Evolutionary conservation across 768 basidiomycete species (phyloP).

Genomic region (Pluteus cervinus): DNA sequence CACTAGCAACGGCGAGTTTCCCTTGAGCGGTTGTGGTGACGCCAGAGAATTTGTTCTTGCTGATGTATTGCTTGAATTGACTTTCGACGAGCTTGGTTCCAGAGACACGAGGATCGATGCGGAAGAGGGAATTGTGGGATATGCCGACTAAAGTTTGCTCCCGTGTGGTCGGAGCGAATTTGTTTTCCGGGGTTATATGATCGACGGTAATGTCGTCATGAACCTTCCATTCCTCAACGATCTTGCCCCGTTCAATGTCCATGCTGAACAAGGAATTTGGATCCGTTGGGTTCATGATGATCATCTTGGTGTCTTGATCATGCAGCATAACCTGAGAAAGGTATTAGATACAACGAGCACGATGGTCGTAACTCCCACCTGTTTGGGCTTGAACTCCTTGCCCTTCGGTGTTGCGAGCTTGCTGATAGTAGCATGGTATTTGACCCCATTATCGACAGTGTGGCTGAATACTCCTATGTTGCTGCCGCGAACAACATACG

Average conservation of each 20-base stretch:
- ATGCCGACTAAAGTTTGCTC: conserved; percentile 92
- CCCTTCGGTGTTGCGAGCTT: conserved; percentile 77
- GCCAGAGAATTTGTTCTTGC: conserved; percentile 94
- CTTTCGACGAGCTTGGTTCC: conserved; percentile 92
- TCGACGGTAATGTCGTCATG: conserved; percentile 82
- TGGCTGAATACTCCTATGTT: conserved; percentile 90
- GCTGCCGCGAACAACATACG: conserved; percentile 88
- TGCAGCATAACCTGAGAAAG: conserved; percentile 83
- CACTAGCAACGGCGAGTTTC: conserved; percentile 87
- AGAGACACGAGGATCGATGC: conserved; percentile 91
- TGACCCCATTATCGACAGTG: conserved; percentile 60
- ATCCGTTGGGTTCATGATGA: conserved; percentile 79
- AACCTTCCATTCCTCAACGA: conserved; percentile 99
- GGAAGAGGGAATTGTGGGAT: conserved; percentile 94
- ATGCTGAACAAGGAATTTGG: conserved; percentile 81
- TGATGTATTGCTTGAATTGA: conserved; percentile 93
- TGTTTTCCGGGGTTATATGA: conserved; percentile 88
- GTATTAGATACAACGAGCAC: conserved; percentile 7
- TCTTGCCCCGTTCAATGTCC: conserved; percentile 92
- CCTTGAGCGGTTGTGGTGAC: conserved; percentile 84
- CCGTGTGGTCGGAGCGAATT: conserved; percentile 89
- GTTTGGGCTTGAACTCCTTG: conserved; percentile 77
- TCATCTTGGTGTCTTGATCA: conserved; percentile 93
- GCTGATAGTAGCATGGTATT: conserved; percentile 84
- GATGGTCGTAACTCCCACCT: conserved; percentile 42